Conservation (phyloP, 768 basidiomycete species). For the Calvatia gigantea region DNA sequence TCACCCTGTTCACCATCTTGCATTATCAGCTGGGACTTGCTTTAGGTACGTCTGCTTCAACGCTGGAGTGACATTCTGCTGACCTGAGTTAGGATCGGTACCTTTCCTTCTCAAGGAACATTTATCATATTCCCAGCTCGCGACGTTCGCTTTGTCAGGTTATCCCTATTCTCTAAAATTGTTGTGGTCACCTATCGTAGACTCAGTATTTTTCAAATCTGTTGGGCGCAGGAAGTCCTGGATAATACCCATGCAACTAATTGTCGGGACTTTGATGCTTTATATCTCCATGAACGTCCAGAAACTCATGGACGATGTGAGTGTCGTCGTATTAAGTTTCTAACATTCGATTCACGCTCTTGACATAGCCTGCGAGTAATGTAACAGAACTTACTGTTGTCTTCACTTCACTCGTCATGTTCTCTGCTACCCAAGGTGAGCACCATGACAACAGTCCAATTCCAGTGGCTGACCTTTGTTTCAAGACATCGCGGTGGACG, state of each 20-base stretch:
- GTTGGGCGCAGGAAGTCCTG: conserved; percentile 96
- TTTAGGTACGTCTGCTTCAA: conserved; percentile 48
- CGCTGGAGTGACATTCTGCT: background rate
- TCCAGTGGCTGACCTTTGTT: conserved; percentile 12
- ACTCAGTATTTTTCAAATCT: conserved; percentile 78
- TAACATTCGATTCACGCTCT: conserved; percentile 11
- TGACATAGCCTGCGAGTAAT: conserved; percentile 72
- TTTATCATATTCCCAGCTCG: conserved; percentile 95
- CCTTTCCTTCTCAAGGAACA: conserved; percentile 95
- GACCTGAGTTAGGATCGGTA: conserved; percentile 66
- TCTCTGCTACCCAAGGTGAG: conserved; percentile 95
- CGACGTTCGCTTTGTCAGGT: conserved; percentile 86
- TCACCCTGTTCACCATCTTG: conserved; percentile 4
- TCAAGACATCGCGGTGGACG: conserved; percentile 95
- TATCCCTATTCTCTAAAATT: conserved; percentile 97
- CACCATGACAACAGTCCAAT: background rate
- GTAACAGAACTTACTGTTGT: conserved; percentile 73
- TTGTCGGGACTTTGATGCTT: conserved; percentile 82
- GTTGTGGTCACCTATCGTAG: conserved; percentile 96
- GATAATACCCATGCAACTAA: conserved; percentile 96
- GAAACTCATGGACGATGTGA: conserved; percentile 74
- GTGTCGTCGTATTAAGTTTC: conserved; percentile 15
- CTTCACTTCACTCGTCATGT: conserved; percentile 87
- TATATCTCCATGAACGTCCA: conserved; percentile 74
- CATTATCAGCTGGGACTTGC: conserved; percentile 77